Conservation (phyloP, 192 early-diverging fungal genomes). For the Coemansia sp. region DNA sequence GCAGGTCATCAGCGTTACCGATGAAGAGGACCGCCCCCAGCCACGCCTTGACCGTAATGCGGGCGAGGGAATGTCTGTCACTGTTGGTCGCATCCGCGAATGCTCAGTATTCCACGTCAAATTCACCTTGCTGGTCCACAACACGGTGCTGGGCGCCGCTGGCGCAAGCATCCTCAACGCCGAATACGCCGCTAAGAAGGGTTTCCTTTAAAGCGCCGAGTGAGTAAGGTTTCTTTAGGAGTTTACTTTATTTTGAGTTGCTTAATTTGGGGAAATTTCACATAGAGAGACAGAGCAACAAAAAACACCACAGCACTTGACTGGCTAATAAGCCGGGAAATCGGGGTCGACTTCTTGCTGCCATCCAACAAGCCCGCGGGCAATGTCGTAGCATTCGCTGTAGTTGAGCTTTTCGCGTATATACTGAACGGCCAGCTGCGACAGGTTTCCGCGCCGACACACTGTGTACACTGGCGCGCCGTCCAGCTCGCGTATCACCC, state of each 20-base stretch:
- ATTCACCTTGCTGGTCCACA: conserved; percentile 89
- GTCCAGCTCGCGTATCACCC: conserved; percentile 35
- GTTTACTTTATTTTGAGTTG: no score
- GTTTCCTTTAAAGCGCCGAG: conserved; percentile 24
- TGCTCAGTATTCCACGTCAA: conserved; percentile 91
- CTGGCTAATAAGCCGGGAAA: conserved; percentile 77
- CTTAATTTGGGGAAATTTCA: no score
- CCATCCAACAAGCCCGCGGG: conserved; percentile 82
- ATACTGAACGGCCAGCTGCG: conserved; percentile 78
- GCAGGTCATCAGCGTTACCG: conserved; percentile 71
- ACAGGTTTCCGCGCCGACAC: conserved; percentile 89
- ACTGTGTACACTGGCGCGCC: conserved; percentile 71
- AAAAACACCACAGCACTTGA: no score
- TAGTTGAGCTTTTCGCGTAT: conserved; percentile 67
- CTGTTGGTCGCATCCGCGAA: conserved; percentile 84
- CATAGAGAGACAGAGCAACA: no score
- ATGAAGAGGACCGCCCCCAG: conserved; percentile 85
- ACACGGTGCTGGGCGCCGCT: conserved; percentile 95
- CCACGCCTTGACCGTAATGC: conserved; percentile 87
- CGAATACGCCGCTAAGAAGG: conserved; percentile 87
- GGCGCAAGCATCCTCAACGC: conserved; percentile 93
- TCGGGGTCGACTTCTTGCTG: conserved; percentile 65
- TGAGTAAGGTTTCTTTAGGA: no score
- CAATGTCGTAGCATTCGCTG: conserved; percentile 69
- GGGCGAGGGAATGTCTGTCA: conserved; percentile 83